A percentile compares a stretch with the other conserved stretches of the same genome.
phyloP scores from a whole-genome alignment of 495 filamentous ascomycete species.

The Letharia columbiana region DNA sequence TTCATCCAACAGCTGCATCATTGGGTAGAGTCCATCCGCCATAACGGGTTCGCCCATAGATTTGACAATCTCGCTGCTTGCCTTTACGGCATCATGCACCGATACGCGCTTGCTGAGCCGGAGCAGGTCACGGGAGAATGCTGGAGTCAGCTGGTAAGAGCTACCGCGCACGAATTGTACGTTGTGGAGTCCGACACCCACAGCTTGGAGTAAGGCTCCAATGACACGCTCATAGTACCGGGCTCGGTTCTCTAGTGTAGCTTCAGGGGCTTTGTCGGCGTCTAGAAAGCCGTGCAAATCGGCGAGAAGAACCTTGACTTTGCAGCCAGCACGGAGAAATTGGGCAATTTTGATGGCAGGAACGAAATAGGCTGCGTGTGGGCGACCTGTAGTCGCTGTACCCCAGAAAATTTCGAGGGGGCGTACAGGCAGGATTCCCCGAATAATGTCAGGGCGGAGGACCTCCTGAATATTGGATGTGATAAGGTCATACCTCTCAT shows the following conservation, averaged over 20 bases:
- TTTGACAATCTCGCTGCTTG: constrained; percentile 85
- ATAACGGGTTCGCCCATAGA: constrained; percentile 64
- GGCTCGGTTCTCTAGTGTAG: constrained; percentile 38
- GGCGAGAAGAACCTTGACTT: constrained; percentile 29
- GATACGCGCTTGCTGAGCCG: constrained; percentile 42
- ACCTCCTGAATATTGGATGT: constrained; percentile 14
- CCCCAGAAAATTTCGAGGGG: constrained; percentile 18
- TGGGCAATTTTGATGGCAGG: constrained; percentile 24
- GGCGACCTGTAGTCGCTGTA: constrained; percentile 21
- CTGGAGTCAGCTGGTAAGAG: constrained; percentile 55
- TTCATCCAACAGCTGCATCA: constrained; percentile 82
- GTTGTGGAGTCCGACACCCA: constrained; percentile 44
- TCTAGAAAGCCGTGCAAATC: constrained; percentile 69
- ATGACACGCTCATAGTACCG: constrained; percentile 52
- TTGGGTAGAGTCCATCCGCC: constrained; percentile 62
- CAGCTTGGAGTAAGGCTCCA: constrained; percentile 41
- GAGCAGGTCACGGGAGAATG: constrained; percentile 33
- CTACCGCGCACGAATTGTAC: constrained; percentile 76
- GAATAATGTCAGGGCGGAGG: constrained; percentile 11
- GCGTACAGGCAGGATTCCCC: constrained; percentile 5
- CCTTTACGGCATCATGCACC: constrained; percentile 62
- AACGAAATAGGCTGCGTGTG: constrained; percentile 23
- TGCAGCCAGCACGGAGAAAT: constrained; percentile 21
- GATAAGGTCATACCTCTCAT: constrained; percentile 14
- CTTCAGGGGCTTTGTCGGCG: constrained; percentile 64